Evolutionary conservation across 2,329 filamentous ascomycete genomes (phyloP).

Genomic region (Colletotrichum liaoningense): DNA sequence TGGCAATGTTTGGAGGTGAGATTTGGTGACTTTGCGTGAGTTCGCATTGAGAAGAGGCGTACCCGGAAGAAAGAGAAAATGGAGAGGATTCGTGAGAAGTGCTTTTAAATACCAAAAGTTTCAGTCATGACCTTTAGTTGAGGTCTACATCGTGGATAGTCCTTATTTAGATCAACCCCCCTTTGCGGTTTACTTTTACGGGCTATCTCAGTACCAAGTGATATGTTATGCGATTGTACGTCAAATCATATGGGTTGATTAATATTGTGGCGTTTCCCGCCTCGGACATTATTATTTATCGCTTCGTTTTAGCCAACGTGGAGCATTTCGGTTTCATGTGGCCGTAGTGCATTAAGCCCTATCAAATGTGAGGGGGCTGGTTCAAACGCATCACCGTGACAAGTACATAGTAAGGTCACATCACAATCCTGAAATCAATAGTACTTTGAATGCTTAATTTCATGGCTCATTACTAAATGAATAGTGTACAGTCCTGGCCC

Average conservation of each 20-base stretch:
- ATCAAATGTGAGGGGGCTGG: too few relatives aligned
- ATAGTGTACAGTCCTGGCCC: slow-evolving; percentile 30
- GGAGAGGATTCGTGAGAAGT: background rate
- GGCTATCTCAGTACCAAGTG: background rate
- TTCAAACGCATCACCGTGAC: background rate
- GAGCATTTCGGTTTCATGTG: too few relatives aligned
- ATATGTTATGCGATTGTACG: background rate
- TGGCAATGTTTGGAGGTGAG: too few relatives aligned
- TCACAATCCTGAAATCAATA: too few relatives aligned
- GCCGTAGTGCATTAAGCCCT: too few relatives aligned
- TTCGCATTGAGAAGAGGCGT: background rate
- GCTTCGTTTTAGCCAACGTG: too few relatives aligned
- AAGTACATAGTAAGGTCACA: fast-evolving
- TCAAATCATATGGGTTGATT: too few relatives aligned
- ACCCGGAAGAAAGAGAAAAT: background rate
- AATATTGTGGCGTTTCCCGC: too few relatives aligned
- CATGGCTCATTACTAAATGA: slow-evolving; percentile 19
- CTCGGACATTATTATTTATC: too few relatives aligned
- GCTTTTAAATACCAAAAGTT: background rate
- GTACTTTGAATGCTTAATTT: slow-evolving; percentile 6
- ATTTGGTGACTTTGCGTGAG: too few relatives aligned
- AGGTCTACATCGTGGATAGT: background rate
- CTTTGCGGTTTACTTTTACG: background rate
- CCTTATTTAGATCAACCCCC: too few relatives aligned
- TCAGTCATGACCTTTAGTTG: background rate